A percentile compares a stretch with the other conserved stretches of the same genome.
phyloP scores from a whole-genome alignment of 2,329 filamentous ascomycete genomes.

The Byssochlamys sp. region DNA sequence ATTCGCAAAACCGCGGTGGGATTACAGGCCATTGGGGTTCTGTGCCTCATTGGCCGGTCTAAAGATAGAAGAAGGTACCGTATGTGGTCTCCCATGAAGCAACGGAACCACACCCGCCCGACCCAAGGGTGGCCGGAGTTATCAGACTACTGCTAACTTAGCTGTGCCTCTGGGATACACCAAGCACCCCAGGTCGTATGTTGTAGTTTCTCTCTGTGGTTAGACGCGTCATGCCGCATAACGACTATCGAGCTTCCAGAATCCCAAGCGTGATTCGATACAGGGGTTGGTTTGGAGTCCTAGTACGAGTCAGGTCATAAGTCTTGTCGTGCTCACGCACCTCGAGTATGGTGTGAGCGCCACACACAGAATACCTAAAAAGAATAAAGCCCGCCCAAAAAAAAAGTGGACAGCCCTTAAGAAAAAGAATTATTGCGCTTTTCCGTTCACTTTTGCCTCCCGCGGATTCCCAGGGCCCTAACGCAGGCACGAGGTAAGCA shows the following conservation, averaged over 20 bases:
- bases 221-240: background rate
- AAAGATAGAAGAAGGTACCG: slow-evolving; percentile 16
- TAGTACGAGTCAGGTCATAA: background rate
- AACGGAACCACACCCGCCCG: slow-evolving; percentile 3
- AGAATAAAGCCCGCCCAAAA: too few species aligned
- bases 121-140: background rate
- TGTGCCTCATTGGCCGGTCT: slow-evolving; percentile 9
- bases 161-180: background rate
- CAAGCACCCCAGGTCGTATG: background rate
- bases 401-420: background rate
- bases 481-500: slow-evolving; percentile 13
- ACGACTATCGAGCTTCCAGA: background rate
- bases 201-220: background rate
- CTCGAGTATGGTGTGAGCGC: background rate
- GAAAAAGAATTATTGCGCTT: background rate
- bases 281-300: background rate
- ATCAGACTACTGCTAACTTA: background rate
- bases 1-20: background rate
- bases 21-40: slow-evolving; percentile 4
- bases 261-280: background rate
- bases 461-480: slow-evolving; percentile 2
- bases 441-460: background rate
- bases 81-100: background rate
- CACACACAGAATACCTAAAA: background rate
- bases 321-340: background rate